Percentiles rank a stretch among this genome's conserved stretches.
Evolutionary conservation across 805 yeast species (phyloP).

Genomic region (Osmozyma mogii): DNA sequence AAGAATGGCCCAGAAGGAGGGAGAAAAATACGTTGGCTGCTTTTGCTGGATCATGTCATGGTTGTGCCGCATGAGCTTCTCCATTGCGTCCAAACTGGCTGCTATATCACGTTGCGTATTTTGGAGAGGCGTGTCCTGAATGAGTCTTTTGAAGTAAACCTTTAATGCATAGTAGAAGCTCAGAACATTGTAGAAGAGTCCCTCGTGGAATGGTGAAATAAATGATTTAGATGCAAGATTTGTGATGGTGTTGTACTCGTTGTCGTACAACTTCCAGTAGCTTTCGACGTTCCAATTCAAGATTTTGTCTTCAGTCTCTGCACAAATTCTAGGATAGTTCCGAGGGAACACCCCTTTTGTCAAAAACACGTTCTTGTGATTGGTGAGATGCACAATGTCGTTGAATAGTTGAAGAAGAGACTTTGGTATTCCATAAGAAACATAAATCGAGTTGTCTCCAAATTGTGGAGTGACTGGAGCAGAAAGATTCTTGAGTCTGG

Average conservation of each 20-base stretch:
- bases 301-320: constrained; percentile 45
- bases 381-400: constrained; percentile 39
- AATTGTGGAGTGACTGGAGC: constrained; percentile 7
- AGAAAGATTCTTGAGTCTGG: too few species aligned
- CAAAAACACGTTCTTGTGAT: constrained; percentile 43
- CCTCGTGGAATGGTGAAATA: constrained; percentile 32
- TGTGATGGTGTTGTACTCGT: constrained; percentile 12
- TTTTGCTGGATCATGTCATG: constrained; percentile 4
- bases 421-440: constrained; percentile 42
- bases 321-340: constrained; percentile 48
- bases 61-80: constrained; percentile 14
- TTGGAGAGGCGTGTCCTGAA: constrained; percentile 33
- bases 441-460: constrained; percentile 23
- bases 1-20: constrained; percentile 43
- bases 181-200: constrained; percentile 27
- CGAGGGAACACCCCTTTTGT: constrained; percentile 36
- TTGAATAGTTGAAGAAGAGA: constrained; percentile 40
- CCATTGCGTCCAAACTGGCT: constrained; percentile 27
- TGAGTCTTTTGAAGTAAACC: constrained; percentile 38
- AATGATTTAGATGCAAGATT: constrained; percentile 14
- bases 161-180: constrained; percentile 37
- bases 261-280: constrained; percentile 32
- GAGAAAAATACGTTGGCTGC: constrained; percentile 14
- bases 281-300: constrained; percentile 36
- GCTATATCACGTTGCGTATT: constrained; percentile 28